phyloP scores from a whole-genome alignment of 2,329 filamentous ascomycete species.

The Sclerotinia borealis region DNA sequence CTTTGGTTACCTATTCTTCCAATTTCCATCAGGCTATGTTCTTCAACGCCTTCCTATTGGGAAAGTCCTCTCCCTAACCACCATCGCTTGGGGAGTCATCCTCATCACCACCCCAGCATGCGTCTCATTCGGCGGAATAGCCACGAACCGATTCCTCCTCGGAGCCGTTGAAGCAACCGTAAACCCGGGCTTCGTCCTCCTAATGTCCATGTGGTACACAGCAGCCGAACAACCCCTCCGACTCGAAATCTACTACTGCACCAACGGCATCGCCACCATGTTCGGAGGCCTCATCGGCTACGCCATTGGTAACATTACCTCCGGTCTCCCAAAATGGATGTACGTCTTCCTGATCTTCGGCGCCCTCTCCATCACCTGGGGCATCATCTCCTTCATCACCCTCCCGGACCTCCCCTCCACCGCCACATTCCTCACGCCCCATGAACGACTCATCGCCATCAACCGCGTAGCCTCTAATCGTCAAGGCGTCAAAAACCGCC shows the following conservation, averaged over 20 bases:
- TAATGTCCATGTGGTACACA: constrained; percentile 38
- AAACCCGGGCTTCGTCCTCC: constrained; percentile 42
- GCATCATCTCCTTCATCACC: constrained; percentile 48
- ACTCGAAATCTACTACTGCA: constrained; percentile 36
- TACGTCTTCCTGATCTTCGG: constrained; percentile 55
- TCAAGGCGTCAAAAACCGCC: constrained; percentile 48
- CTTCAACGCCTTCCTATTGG: constrained; percentile 44
- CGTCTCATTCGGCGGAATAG: constrained; percentile 52
- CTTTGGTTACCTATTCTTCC: constrained; percentile 43
- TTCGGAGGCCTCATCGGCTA: constrained; percentile 43
- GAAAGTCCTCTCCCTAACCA: constrained; percentile 41
- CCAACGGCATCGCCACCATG: constrained; percentile 36
- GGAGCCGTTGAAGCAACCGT: constrained; percentile 51
- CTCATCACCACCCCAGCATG: constrained; percentile 45
- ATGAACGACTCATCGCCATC: constrained; percentile 50
- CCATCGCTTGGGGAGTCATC: constrained; percentile 44
- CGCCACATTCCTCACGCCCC: constrained; percentile 51
- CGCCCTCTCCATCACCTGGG: constrained; percentile 48
- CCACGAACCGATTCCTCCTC: constrained; percentile 51
- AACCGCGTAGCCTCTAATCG: constrained; percentile 46
- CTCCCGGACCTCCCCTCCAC: constrained; percentile 58
- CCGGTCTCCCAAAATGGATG: constrained; percentile 46
- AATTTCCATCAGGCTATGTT: constrained; percentile 41
- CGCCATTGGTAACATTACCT: constrained; percentile 52
- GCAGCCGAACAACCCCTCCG: constrained; percentile 35